Percentiles rank a stretch among this genome's conserved stretches.
These are phyloP conservation scores for Colletotrichum euphorbiae DNA, from an alignment of 2,329 filamentous ascomycete species.

Conservation along the genomic window DNA sequence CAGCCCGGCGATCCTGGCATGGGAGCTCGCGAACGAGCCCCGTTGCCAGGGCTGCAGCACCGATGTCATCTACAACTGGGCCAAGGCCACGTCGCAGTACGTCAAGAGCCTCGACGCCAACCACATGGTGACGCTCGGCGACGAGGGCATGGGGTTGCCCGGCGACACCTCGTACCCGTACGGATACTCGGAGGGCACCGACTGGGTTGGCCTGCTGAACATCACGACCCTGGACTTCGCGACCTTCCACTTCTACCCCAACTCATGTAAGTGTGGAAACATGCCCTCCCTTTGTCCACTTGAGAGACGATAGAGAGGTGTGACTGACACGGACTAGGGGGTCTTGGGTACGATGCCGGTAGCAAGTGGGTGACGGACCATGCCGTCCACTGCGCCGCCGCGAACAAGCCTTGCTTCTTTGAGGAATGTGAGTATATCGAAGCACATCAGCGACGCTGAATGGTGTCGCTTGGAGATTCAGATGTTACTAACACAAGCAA, in stretches of 20 bases:
- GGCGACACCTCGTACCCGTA: constrained; percentile 67
- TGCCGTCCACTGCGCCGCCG: constrained; percentile 45
- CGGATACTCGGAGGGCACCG: constrained; percentile 59
- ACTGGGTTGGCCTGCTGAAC: constrained; percentile 63
- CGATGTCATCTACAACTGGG: constrained; percentile 71
- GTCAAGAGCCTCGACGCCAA: constrained; percentile 72
- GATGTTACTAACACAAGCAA: not conserved
- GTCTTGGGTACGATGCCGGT: constrained; percentile 34
- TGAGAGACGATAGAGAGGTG: not conserved
- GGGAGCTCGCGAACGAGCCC: constrained; percentile 68
- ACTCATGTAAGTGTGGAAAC: constrained; percentile 43
- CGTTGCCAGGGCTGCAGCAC: constrained; percentile 70
- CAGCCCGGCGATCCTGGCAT: constrained; percentile 63
- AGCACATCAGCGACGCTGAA: too few species aligned
- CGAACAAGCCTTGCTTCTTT: constrained; percentile 48
- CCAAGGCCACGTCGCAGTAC: constrained; percentile 66
- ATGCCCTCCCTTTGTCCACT: not conserved
- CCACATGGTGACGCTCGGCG: constrained; percentile 74
- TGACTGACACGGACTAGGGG: constrained; percentile 31
- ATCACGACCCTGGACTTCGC: constrained; percentile 64
- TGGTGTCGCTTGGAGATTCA: too few species aligned
- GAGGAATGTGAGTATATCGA: constrained; percentile 48
- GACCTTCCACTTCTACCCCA: constrained; percentile 49
- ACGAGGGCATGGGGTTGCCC: constrained; percentile 62
- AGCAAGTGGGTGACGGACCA: constrained; percentile 44